phyloP scores from a whole-genome alignment of 768 basidiomycete genomes.

The Trametes gibbosa region DNA sequence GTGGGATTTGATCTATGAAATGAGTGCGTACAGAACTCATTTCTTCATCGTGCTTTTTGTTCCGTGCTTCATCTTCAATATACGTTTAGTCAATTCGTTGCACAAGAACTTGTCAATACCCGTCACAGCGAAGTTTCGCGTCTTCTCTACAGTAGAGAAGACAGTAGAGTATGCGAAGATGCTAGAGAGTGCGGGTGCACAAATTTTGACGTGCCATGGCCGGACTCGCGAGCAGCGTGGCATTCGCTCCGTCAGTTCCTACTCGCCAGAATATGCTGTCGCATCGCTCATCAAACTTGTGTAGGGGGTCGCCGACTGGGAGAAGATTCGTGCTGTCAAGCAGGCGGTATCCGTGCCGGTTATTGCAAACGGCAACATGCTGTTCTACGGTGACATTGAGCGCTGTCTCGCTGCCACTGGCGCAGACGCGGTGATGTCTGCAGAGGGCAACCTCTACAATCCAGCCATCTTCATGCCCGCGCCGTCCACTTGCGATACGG shows the following conservation, averaged over 20 bases:
- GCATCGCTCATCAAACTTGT: too few relatives aligned
- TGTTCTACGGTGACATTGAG: slow-evolving; percentile 81
- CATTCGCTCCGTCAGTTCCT: slow-evolving; percentile 57
- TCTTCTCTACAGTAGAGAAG: slow-evolving; percentile 80
- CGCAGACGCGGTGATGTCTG: slow-evolving; percentile 91
- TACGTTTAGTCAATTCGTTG: slow-evolving; percentile 70
- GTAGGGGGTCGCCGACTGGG: slow-evolving; percentile 86
- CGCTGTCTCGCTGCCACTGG: slow-evolving; percentile 81
- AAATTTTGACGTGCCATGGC: slow-evolving; percentile 93
- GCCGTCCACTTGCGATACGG: not conserved
- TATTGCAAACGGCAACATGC: slow-evolving; percentile 95
- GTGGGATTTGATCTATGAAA: slow-evolving; percentile 81
- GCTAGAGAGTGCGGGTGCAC: slow-evolving; percentile 93
- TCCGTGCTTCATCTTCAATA: not conserved
- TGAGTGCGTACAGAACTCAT: slow-evolving; percentile 50
- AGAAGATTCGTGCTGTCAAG: slow-evolving; percentile 88
- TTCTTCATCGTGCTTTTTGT: not conserved
- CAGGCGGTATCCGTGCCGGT: slow-evolving; percentile 88
- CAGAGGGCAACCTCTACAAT: slow-evolving; percentile 94
- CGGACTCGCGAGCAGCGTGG: slow-evolving; percentile 90
- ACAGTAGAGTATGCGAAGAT: slow-evolving; percentile 94
- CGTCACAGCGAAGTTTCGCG: slow-evolving; percentile 94
- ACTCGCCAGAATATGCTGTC: not conserved
- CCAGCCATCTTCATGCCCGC: slow-evolving; percentile 66
- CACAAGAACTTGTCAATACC: slow-evolving; percentile 85